Evolutionary conservation across 805 yeast species (phyloP), one percentile per base, ranked within the genome.

Genomic region (Wickerhamomyces chaumierensis): DNA sequence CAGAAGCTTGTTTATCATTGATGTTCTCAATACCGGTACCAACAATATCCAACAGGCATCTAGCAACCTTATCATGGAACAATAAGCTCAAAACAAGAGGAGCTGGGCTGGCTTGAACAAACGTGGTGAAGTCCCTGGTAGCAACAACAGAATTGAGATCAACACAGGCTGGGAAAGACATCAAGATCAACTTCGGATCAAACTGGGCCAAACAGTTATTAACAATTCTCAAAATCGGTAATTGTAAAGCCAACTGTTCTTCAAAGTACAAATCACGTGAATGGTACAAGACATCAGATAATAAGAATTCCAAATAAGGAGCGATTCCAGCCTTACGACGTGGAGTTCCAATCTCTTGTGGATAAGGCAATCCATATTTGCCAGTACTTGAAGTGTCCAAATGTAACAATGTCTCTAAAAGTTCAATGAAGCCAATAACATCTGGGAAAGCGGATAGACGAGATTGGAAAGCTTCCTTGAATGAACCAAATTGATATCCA

Each of bases 251-350:
- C 20, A 61, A 47, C 35, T 52, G 56, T 15, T 49, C 60, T 25
- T 61, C 43, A 12, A 66, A 52, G 21, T 53, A 53, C 4, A 73
- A 55, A 8, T 65, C 57, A 2, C 60, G 51, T 3, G 83, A 62
- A 19, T 73, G 70, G 6, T 69, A 71, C 46, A 87, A 74, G 0
- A 87, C 73, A 33, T 81, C 82, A 12, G 69, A 60, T n/a, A 82
- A 51, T 13, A 87, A 54, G 48, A 74, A 86, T 38, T 85, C 90
- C 39, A 83, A 55, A 49, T 88, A 90, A 3, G 92, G 86, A 74
- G 87, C 75, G 5, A 86, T 58, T 2, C 95, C 95, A 25, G 66
- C 68, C 25, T 63, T 71, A 48, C 94, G 68, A 45, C 76, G 71
- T 0, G 65, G 63, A 3, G 55, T 53, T 0, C 95, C 95, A 20